Conservation (phyloP, 2,329 filamentous ascomycete species). For the Xylaria sp. region DNA sequence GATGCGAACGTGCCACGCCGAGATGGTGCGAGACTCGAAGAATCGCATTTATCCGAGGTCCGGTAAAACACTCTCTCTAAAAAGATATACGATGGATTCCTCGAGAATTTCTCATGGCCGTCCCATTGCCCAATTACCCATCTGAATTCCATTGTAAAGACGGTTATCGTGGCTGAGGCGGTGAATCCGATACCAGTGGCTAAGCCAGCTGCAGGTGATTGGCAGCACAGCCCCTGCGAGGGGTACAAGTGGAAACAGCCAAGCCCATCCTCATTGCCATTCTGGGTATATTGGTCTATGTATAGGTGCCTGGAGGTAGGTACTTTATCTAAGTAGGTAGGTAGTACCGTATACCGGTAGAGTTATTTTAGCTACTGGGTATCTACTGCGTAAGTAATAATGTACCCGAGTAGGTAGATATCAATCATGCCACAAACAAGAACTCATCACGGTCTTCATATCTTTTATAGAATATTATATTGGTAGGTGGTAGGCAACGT, state of each 20-base stretch:
- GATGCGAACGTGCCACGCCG: neutral
- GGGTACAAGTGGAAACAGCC: slow-evolving; percentile 18
- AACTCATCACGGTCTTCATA: too few species aligned
- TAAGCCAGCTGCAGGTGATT: slow-evolving; percentile 18
- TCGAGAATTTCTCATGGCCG: neutral
- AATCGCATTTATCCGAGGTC: slow-evolving; percentile 7
- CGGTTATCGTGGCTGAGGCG: slow-evolving; percentile 25
- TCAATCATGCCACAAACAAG: too few species aligned
- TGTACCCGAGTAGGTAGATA: neutral
- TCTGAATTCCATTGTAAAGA: neutral
- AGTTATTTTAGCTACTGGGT: neutral
- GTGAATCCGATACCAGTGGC: slow-evolving; percentile 23
- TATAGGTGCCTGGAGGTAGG: neutral
- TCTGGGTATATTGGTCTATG: neutral
- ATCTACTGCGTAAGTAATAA: too few species aligned
- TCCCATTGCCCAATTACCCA: too few species aligned
- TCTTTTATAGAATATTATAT: too few species aligned
- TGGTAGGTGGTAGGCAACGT: too few species aligned
- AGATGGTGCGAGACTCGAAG: neutral
- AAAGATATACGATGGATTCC: neutral
- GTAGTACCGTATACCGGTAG: neutral
- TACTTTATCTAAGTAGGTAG: neutral
- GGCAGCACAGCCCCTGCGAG: slow-evolving; percentile 24
- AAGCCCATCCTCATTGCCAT: slow-evolving; percentile 5
- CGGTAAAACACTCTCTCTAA: neutral